Evolutionary conservation across 2,329 filamentous ascomycete species (phyloP).

Genomic region (Gliomastix tumulicola): DNA sequence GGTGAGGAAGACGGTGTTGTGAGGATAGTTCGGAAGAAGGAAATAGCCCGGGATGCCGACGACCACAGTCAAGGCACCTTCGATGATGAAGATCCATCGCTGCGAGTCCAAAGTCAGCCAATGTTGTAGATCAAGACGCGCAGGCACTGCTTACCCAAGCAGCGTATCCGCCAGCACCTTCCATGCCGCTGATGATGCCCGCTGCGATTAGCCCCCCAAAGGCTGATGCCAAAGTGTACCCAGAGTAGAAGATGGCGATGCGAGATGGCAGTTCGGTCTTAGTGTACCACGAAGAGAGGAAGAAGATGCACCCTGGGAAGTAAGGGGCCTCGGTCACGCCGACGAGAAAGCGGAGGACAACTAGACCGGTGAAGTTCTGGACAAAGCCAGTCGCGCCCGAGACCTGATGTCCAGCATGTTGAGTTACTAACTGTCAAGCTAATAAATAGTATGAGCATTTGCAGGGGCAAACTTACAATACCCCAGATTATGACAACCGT

Average conservation of each 20-base stretch:
- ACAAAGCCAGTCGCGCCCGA: constrained; percentile 25
- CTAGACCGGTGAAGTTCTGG: constrained; percentile 26
- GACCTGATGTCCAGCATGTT: too few species aligned
- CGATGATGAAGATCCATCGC: constrained; percentile 18
- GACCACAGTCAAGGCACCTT: constrained; percentile 13
- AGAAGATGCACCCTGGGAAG: constrained; percentile 6
- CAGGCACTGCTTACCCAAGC: constrained; percentile 4
- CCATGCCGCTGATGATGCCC: constrained; percentile 9
- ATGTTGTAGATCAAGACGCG: not conserved
- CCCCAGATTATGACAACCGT: constrained; percentile 9
- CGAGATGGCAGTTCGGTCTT: constrained; percentile 3
- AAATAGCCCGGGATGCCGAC: constrained; percentile 10
- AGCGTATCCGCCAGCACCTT: constrained; percentile 10
- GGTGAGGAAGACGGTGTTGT: constrained; percentile 10
- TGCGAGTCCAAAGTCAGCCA: not conserved
- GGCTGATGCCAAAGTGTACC: constrained; percentile 1
- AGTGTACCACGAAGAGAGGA: constrained; percentile 5
- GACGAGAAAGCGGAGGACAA: constrained; percentile 26
- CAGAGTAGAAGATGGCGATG: constrained; percentile 5
- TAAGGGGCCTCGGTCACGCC: constrained; percentile 27
- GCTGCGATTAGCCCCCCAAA: constrained; percentile 3
- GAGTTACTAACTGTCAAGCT: too few species aligned
- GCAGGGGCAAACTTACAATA: not conserved
- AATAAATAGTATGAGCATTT: not conserved
- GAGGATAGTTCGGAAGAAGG: constrained; percentile 13